Evolutionary conservation across 2,329 filamentous ascomycete genomes (phyloP).

Genomic region (Myotisia sp.): DNA sequence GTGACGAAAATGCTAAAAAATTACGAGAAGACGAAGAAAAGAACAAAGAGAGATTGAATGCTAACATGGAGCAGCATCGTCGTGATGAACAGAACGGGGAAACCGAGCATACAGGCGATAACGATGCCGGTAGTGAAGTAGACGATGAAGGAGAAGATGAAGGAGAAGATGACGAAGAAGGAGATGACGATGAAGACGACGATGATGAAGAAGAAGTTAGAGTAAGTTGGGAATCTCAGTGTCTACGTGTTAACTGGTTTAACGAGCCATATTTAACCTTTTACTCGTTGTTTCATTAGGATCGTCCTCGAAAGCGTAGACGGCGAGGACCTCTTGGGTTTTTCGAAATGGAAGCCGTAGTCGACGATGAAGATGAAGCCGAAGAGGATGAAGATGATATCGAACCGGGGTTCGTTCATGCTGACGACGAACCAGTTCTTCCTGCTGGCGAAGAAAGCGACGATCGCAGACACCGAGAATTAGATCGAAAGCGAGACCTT

Average conservation of each 20-base stretch:
- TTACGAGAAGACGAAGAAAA: conserved; percentile 34
- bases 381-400: conserved; percentile 79
- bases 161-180: conserved; percentile 29
- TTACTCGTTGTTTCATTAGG: conserved; percentile 26
- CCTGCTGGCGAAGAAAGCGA: conserved; percentile 65
- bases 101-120: conserved; percentile 15
- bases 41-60: conserved; percentile 50
- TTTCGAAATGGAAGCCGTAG: conserved; percentile 96
- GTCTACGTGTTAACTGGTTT: conserved; percentile 11
- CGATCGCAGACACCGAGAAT: conserved; percentile 81
- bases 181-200: conserved; percentile 34
- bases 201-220: conserved; percentile 48
- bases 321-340: conserved; percentile 67
- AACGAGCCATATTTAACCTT: conserved; percentile 13
- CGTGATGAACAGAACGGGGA: conserved; percentile 29
- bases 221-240: conserved; percentile 28
- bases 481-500: conserved; percentile 80
- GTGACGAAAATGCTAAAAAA: conserved; percentile 34
- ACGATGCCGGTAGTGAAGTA: conserved; percentile 26
- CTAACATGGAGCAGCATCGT: conserved; percentile 28
- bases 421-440: conserved; percentile 69
- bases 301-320: conserved; percentile 63
- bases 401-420: conserved; percentile 74
- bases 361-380: conserved; percentile 84
- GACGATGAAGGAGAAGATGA: conserved; percentile 41